Base-by-base conservation (phyloP, 805 yeast species). In the Yamadazyma kitorensis region DNA sequence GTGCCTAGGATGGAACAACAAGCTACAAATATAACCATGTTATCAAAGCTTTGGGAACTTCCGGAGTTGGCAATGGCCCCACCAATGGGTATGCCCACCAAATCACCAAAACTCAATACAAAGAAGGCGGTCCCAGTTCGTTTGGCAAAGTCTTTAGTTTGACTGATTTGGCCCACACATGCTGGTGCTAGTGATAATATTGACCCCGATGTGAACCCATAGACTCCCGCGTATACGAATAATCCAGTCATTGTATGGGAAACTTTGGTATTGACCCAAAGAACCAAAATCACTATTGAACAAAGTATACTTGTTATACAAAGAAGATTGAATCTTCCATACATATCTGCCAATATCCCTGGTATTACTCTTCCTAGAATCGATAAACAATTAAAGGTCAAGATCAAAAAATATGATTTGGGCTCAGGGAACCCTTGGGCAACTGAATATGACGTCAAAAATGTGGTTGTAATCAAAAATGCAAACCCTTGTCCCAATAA, bases 121-220 rank as follows among this genome's bases (percentile, higher is more conserved):
- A 52, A 52, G 34, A 46, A 52, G 6, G 54, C 57, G 2, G 62
- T 57, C 9, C 61, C 62, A 10, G 48, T 46, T 17, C 50, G 41
- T 25, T 41, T 43, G 12, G 60, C 57, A 33, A 57, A 47, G 18
- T 55, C 58, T 24, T 45, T 45, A 6, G 57, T 52, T 27, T 44
- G 37, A 35, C 54, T 39, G 28, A 55, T 52, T 30, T 44, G 55
- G n/a, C 57, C 56, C 9, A 54, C 51, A 34, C 52, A 51, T 12
- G 54, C 48, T 9, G 57, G 60, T 6, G 52, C 33, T 18, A 51
- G 41, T 12, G 54, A 47, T 27, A 52, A 43, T 4, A 45, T 47
- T 9, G 58, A 54, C 7, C 59, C 62, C n/a, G 57, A 52, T 12
- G 51, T 49, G 26, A 54, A 55, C 13, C 61, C 62, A 40, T 48